phyloP scores from a whole-genome alignment of 1,284 basidiomycete genomes.

The Microbotryomycetes sp. region DNA sequence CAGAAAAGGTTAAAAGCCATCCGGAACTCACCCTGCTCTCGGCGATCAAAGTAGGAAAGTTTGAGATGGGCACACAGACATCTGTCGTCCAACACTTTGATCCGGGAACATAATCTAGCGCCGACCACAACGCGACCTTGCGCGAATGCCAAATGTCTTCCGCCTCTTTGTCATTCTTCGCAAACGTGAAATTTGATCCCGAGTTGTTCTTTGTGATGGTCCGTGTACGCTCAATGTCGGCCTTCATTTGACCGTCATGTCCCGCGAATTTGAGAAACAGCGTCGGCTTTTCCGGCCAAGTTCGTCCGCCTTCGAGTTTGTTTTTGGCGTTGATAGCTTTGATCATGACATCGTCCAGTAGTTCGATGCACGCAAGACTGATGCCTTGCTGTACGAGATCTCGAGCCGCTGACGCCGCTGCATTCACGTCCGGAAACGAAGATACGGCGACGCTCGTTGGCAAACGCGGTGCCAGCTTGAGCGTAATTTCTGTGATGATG shows the following conservation, averaged over 20 bases:
- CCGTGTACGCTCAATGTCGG: constrained; percentile 51
- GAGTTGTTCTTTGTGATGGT: constrained; percentile 58
- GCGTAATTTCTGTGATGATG: constrained; percentile 84
- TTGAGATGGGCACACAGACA: constrained; percentile 31
- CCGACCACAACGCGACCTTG: constrained; percentile 66
- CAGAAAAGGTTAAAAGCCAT: too few species aligned
- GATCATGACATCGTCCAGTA: constrained; percentile 53
- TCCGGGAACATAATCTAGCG: constrained; percentile 27
- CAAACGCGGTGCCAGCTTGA: constrained; percentile 65
- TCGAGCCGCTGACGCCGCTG: constrained; percentile 61
- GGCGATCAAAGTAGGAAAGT: constrained; percentile 32
- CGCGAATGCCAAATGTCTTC: constrained; percentile 73
- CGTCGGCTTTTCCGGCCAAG: constrained; percentile 59
- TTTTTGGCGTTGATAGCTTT: constrained; percentile 55
- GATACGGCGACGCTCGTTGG: constrained; percentile 57
- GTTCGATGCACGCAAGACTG: constrained; percentile 57
- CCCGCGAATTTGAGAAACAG: constrained; percentile 73
- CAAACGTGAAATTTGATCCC: constrained; percentile 62
- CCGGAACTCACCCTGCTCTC: constrained; percentile 28
- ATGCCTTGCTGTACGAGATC: constrained; percentile 49
- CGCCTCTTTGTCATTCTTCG: constrained; percentile 60
- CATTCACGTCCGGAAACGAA: constrained; percentile 47
- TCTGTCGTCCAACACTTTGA: constrained; percentile 33
- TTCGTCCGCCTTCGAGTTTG: constrained; percentile 40
- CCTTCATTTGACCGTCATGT: constrained; percentile 53